Percentiles rank a stretch among this genome's conserved stretches.
phyloP scores from a whole-genome alignment of 306 rosid genomes.

The Pyrus communis region DNA sequence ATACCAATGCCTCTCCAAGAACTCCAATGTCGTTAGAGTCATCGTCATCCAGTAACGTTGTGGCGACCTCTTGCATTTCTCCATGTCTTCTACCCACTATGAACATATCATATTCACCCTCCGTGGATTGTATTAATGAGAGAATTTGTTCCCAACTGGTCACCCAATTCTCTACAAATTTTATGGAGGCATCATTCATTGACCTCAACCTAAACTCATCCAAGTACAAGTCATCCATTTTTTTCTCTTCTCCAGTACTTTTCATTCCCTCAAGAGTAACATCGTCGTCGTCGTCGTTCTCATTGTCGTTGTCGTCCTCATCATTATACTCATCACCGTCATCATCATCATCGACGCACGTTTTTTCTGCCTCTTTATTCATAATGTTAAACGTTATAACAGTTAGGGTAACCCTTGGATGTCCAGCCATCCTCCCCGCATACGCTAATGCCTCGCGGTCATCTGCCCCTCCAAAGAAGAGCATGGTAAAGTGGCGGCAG shows the following conservation, averaged over 20 bases:
- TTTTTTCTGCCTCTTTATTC: background rate
- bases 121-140: slow-evolving; percentile 1
- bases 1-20: slow-evolving; percentile 29
- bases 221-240: slow-evolving; percentile 21
- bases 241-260: slow-evolving; percentile 17
- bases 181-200: slow-evolving; percentile 1
- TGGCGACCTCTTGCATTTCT: slow-evolving; percentile 7
- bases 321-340: background rate
- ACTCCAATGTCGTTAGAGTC: slow-evolving; percentile 34
- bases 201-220: slow-evolving; percentile 8
- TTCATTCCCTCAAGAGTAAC: slow-evolving; percentile 3
- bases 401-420: slow-evolving; percentile 17
- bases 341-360: background rate
- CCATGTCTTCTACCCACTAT: slow-evolving; percentile 34
- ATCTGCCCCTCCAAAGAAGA: slow-evolving; percentile 46
- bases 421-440: slow-evolving; percentile 45
- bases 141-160: slow-evolving; percentile 32
- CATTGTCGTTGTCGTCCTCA: background rate
- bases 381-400: slow-evolving; percentile 31
- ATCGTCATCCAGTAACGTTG: slow-evolving; percentile 17
- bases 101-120: slow-evolving; percentile 15
- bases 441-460: slow-evolving; percentile 64
- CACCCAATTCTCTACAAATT: slow-evolving; percentile 15
- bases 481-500: slow-evolving; percentile 14
- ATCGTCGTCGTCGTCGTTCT: background rate